These are phyloP conservation scores for Diaporthe citri DNA, from an alignment of 2,329 filamentous ascomycete species.

Conservation along the genomic window DNA sequence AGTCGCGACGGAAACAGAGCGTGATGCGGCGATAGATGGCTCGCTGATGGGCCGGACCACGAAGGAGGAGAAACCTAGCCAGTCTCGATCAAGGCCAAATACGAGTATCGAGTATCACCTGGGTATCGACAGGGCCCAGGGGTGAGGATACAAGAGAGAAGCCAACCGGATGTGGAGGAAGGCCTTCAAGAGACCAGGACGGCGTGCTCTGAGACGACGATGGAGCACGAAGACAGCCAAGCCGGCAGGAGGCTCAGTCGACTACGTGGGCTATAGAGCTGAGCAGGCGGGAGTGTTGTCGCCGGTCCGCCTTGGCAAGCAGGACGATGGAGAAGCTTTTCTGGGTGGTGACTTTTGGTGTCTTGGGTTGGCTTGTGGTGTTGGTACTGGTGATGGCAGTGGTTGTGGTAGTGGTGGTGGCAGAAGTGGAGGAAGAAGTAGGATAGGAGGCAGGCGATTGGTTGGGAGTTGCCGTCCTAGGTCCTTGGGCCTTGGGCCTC, in stretches of 20 bases:
- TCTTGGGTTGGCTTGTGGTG: conserved; percentile 1
- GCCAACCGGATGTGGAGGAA: conserved; percentile 9
- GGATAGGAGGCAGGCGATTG: conserved; percentile 23
- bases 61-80: conserved; percentile 11
- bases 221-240: neutral
- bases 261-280: neutral
- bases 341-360: conserved; percentile 3
- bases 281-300: conserved; percentile 14
- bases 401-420: neutral
- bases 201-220: neutral
- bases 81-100: neutral
- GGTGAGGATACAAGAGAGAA: conserved; percentile 1
- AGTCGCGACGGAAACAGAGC: conserved; percentile 15
- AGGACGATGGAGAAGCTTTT: conserved; percentile 8
- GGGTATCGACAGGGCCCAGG: conserved; percentile 2
- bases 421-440: conserved; percentile 27
- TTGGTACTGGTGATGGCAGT: conserved; percentile 6
- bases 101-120: conserved; percentile 13
- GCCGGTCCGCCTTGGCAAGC: conserved; percentile 24
- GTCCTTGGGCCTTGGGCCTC: neutral
- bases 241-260: neutral
- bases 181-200: neutral
- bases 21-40: conserved; percentile 8
- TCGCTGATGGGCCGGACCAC: neutral
- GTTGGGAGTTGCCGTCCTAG: conserved; percentile 8